These are phyloP conservation scores for Quercus mongolica DNA, from an alignment of 306 rosid species.

Conservation along the genomic window DNA sequence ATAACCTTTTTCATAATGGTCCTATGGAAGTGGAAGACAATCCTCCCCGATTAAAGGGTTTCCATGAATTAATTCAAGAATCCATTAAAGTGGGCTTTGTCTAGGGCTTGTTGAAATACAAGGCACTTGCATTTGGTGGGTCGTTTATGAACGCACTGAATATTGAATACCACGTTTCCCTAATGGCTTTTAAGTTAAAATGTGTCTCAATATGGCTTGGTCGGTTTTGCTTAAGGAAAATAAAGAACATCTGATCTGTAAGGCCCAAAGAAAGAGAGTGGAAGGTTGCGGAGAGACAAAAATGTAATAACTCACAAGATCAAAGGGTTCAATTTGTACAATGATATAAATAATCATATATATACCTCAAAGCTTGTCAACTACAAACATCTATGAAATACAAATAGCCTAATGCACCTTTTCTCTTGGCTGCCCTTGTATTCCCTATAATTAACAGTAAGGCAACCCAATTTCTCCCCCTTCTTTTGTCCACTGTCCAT, in stretches of 20 bases:
- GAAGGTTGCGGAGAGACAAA: neutral
- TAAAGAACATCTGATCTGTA: neutral
- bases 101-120: too few species aligned
- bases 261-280: neutral
- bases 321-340: constrained; percentile 55
- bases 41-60: too few species aligned
- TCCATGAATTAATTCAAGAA: too few species aligned
- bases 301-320: constrained; percentile 29
- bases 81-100: too few species aligned
- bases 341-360: constrained; percentile 36
- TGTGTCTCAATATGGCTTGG: neutral
- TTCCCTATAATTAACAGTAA: constrained; percentile 27
- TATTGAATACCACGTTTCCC: too few species aligned
- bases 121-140: too few species aligned
- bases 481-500: constrained; percentile 25
- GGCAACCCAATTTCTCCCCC: constrained; percentile 25
- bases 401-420: constrained; percentile 44
- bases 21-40: too few species aligned
- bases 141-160: too few species aligned
- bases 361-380: constrained; percentile 55
- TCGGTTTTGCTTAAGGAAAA: neutral
- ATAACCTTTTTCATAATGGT: too few species aligned
- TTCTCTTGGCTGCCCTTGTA: constrained; percentile 28
- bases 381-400: constrained; percentile 56
- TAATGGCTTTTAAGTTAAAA: too few species aligned